Conservation (phyloP, 768 basidiomycete species). For the Clitopilus passeckerianus region DNA sequence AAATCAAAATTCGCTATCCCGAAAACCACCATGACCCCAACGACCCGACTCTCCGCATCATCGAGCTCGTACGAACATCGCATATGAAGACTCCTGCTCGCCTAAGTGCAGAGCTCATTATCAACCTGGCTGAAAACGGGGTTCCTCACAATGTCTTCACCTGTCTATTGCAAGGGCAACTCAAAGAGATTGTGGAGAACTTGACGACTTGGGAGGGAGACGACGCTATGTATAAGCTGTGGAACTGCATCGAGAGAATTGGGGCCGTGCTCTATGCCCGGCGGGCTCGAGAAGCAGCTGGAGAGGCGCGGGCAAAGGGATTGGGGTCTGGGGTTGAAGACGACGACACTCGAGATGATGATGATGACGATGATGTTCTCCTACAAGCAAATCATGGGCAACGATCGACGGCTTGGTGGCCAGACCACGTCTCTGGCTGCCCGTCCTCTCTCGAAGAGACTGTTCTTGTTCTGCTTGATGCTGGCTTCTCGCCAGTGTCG, state of each 20-base stretch:
- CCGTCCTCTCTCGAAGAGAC: constrained; percentile 66
- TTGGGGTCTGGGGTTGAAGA: constrained; percentile 31
- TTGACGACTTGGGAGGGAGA: constrained; percentile 41
- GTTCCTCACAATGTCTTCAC: constrained; percentile 40
- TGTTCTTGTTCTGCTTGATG: constrained; percentile 47
- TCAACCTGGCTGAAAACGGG: constrained; percentile 62
- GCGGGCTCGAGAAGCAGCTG: constrained; percentile 24
- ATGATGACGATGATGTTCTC: constrained; percentile 28
- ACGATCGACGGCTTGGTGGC: constrained; percentile 64
- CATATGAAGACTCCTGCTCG: constrained; percentile 39
- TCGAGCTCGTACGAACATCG: constrained; percentile 50
- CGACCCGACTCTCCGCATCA: constrained; percentile 38
- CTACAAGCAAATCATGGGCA: constrained; percentile 21
- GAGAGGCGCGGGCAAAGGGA: constrained; percentile 40
- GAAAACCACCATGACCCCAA: constrained; percentile 7
- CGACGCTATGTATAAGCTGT: constrained; percentile 35
- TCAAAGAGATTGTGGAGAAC: constrained; percentile 28
- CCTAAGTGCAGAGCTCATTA: constrained; percentile 53
- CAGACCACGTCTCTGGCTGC: constrained; percentile 56
- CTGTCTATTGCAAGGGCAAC: constrained; percentile 27
- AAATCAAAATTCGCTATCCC: constrained; percentile 42
- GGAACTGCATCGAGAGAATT: constrained; percentile 29
- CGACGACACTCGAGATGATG: constrained; percentile 33
- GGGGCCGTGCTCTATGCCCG: constrained; percentile 32
- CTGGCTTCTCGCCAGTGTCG: constrained; percentile 50